Evolutionary conservation across 2,329 filamentous ascomycete genomes (phyloP), one percentile per base, ranked within the genome.

Genomic region (Iodosphaeria phyllophila): DNA sequence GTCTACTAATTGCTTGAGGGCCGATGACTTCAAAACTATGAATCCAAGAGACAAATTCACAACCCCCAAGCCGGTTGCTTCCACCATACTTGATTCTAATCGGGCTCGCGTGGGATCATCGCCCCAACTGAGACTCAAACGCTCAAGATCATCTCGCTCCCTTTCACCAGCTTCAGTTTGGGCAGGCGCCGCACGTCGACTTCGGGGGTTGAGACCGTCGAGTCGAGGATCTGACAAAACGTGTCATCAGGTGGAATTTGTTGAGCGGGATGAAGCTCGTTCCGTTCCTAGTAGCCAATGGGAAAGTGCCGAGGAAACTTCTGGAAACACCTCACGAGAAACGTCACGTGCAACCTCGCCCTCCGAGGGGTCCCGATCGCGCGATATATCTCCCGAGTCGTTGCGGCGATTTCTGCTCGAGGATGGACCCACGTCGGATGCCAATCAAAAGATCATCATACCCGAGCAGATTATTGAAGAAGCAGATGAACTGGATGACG

Each of bases 11-110:
- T 74, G 70, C 5, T 51, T 72, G 25, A 51, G 56, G 25, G 56
- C 51, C 21, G 56, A 60, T 26, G 61, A 73, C 35, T 64, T 65
- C 38, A 75, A 68, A 43, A 89, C 79, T 2, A 75, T 84, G 64
- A 66, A 86, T 37, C 80, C 80, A 0, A 56, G 64, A 16, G 75
- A 80, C 51, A 82, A 76, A 42, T 91, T 72, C 43, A 56, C 69
- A 36, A 68, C 74, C 16, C 79, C 76, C 8, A 60, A 72, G 26
- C 65, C 69, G 13, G 17, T 39, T 50, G 10, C 26, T 22, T 8
- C 13, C 26, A 10, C 39, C 44, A 12, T 30, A 40, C n/a, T 39
- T 39, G 23, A 31, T 31, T 12, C 28, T 45, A 8, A 35, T 38
- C 8, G 8, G 15, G 11, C 15, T 13, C 11, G 14, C 16, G 11